Evolutionary conservation across 1,139 yeast species (phyloP), one percentile per base, ranked within the genome.

Genomic region (Geotrichum reessii): DNA sequence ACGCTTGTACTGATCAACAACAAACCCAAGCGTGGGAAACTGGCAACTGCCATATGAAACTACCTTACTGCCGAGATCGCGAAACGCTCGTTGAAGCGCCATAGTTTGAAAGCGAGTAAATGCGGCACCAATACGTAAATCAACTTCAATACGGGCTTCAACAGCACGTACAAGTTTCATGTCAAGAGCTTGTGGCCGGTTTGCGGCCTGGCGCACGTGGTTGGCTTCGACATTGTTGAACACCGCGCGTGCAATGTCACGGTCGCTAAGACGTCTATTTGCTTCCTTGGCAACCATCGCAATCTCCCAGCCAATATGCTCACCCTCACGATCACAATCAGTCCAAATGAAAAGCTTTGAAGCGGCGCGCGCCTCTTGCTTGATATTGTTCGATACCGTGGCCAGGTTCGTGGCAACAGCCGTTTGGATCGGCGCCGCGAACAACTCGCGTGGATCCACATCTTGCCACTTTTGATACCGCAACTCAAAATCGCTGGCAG

Each of bases 241-340:
- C 62, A 80, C 82, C 1, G 97, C 95, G 54, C 99, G 75, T 61
- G 81, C 82, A 1, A 85, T 74, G 56, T 80, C 78, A 11, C 74
- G 76, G 21, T 81, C 69, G 2, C 71, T 74, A 37, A 89, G 67
- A 0, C 73, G 64, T 0, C 74, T 67, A 69, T 89, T 91, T 0
- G 79, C 79, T 63, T 76, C 75, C 53, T 73, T 70, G 0, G 97
- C 97, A 3, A 86, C 86, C 17, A 82, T 78, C 53, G 81, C 78
- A 25, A 95, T 82, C 69, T 93, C 98, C 76, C 81, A 84, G 0
- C 99, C 99, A 61, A 95, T 95, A 69, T 86, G 87, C 71, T 95
- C 99, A 1, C 99, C 99, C 69, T 95, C 99, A 49, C 99, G 78
- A 76, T 95, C 99, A 73, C 98, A 93, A 78, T 95, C 99, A 1